Base-by-base conservation (phyloP, 306 rosid genomes). In the Acacia acuminata region DNA sequence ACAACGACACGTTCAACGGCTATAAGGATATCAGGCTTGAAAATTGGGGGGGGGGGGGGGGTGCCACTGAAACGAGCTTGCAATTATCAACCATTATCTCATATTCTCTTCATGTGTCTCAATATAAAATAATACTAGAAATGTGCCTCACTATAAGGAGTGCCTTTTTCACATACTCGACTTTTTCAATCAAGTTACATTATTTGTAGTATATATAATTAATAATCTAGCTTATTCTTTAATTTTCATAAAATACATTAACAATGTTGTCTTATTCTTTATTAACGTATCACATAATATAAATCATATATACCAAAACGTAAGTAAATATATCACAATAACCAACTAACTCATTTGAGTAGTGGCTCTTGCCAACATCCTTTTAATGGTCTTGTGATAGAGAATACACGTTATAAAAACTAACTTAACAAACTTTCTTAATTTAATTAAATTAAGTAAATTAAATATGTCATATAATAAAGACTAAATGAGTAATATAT, bases 1-100 rank as follows among this genome's bases (percentile, higher is more conserved):
- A 9, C 16, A 71, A 20, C 3, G 34, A 36, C 68, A 75, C 55
- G 48, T 71, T 79, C 63, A 7, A 43, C 83, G 78, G 83, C 61
- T 58, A 66, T 5, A 15, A 64, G 22, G 6, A 27, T 10, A 27
- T 71, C 45, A 43, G 9, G 44, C 24, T 72, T 56, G 36, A 20
- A 13, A 80, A n/a, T 70, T 34, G 10, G 27, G 16, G 45, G 70
- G 2, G 63, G n/a, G 47, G 47, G 10, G 27, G 16, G 45, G 70
- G 2, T 63, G n/a, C 61, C 16, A 42, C 63, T 27, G 71, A 71
- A 50, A 80, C 48, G 48, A 27, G 58, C 1, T 25, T 24, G 36
- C 12, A 61, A 61, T 61, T 61, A 61, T 61, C 67, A 45, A 51
- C 11, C 69, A 69, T 14, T 36, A 19, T 71, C 60, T 43, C 6